Conservation (phyloP, 345 rosid genomes). For the Eucalyptus brandiana region DNA sequence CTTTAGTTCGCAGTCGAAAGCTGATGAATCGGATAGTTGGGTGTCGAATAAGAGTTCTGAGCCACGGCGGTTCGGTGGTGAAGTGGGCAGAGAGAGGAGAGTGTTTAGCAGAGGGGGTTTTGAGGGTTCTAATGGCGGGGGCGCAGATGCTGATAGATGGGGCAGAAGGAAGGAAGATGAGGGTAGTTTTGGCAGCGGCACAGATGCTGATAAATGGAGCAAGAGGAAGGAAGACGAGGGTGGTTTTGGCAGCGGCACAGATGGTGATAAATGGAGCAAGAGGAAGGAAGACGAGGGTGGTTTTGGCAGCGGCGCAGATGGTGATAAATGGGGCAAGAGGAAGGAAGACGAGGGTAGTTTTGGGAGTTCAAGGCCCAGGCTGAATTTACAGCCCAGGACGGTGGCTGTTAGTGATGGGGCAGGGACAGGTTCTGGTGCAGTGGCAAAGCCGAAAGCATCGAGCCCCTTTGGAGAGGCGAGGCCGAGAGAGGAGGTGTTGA, state of each 20-base stretch:
- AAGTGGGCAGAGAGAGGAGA: conserved; percentile 28
- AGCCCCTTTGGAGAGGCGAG: conserved; percentile 90
- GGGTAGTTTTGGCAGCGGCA: conserved; percentile 7
- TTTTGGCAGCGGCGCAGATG: conserved; percentile 27
- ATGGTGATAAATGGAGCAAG: conserved; percentile 68
- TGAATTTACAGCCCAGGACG: conserved; percentile 71
- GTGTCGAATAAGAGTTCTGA: conserved; percentile 29
- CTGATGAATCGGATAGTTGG: conserved; percentile 89
- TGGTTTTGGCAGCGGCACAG: conserved; percentile 16
- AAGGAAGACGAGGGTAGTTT: conserved; percentile 29
- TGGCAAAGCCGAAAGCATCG: conserved; percentile 44
- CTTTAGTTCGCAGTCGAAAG: conserved; percentile 76
- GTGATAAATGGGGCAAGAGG: conserved; percentile 70
- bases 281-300: conserved; percentile 42
- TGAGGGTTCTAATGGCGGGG: conserved; percentile 12
- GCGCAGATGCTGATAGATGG: conserved; percentile 59
- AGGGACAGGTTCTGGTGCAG: conserved; percentile 7
- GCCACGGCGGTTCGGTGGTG: conserved; percentile 17
- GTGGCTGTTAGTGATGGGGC: conserved; percentile 20
- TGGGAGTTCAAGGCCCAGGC: conserved; percentile 33
- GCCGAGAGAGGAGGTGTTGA: conserved; percentile 93
- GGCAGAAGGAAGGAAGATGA: conserved; percentile 65
- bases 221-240: conserved; percentile 19
- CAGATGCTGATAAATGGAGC: conserved; percentile 71
- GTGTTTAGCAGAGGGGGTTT: conserved; percentile 53